These are phyloP conservation scores for Leucosporidium yakuticum DNA, from an alignment of 768 basidiomycete species.

Conservation along the genomic window DNA sequence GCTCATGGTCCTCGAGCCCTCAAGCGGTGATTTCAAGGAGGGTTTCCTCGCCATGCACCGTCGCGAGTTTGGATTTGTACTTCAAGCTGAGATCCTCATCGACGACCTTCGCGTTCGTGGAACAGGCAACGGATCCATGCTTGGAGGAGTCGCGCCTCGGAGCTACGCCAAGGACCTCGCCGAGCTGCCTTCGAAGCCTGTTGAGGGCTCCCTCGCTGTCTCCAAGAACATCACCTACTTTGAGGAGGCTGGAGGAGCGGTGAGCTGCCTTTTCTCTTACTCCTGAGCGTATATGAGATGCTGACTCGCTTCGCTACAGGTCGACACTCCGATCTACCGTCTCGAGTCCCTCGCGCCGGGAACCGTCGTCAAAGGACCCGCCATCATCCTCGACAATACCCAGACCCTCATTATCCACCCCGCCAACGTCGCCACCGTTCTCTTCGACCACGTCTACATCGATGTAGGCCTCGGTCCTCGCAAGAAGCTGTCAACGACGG, in stretches of 20 bases:
- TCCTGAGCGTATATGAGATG: background rate
- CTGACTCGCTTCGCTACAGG: background rate
- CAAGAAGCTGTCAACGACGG: slow-evolving; percentile 30
- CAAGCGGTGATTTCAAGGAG: slow-evolving; percentile 58
- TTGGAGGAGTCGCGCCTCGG: slow-evolving; percentile 8
- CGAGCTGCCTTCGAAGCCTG: background rate
- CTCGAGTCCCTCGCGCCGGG: slow-evolving; percentile 33
- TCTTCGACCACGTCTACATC: slow-evolving; percentile 36
- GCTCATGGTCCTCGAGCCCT: slow-evolving; percentile 63
- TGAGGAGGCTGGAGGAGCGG: slow-evolving; percentile 27
- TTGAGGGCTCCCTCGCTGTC: slow-evolving; percentile 11
- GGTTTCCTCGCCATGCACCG: slow-evolving; percentile 77
- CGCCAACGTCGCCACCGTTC: slow-evolving; percentile 28
- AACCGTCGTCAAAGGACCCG: slow-evolving; percentile 25
- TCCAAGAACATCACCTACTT: slow-evolving; percentile 34
- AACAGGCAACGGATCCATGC: slow-evolving; percentile 54
- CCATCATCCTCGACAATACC: slow-evolving; percentile 26
- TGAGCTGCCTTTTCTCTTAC: background rate
- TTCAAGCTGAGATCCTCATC: slow-evolving; percentile 70
- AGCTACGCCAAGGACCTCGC: slow-evolving; percentile 18
- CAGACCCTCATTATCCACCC: slow-evolving; percentile 28
- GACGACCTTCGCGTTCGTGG: slow-evolving; percentile 87
- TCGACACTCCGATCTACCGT: slow-evolving; percentile 32
- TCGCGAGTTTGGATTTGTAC: slow-evolving; percentile 72
- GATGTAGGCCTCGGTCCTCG: slow-evolving; percentile 39